These are phyloP conservation scores for Lentinula sp. DNA, from an alignment of 768 basidiomycete species.

Conservation along the genomic window DNA sequence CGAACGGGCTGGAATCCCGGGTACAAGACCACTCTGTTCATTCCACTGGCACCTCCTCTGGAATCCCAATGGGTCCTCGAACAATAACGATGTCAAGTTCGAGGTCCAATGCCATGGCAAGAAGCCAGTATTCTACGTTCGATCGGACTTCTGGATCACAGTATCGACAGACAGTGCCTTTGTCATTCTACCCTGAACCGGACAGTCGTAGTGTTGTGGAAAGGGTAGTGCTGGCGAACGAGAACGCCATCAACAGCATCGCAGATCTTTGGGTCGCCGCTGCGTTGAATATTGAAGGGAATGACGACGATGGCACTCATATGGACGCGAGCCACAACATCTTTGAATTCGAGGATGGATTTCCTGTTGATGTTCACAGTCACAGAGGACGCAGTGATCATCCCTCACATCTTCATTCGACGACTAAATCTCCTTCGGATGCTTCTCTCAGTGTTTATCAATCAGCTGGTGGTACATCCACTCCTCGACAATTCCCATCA, in stretches of 20 bases:
- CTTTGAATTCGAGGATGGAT: neutral
- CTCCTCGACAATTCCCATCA: neutral
- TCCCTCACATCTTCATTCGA: neutral
- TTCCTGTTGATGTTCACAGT: neutral
- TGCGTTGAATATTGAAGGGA: slow-evolving; percentile 91
- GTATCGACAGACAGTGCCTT: neutral
- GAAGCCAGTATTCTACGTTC: neutral
- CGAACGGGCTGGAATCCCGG: neutral
- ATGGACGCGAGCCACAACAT: neutral
- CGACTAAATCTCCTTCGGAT: neutral
- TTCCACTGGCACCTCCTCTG: neutral
- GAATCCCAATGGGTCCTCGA: slow-evolving; percentile 1
- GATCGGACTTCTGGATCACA: neutral
- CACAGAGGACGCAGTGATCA: neutral
- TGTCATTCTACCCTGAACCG: neutral
- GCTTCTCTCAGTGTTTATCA: neutral
- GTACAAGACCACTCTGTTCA: neutral
- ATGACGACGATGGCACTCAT: slow-evolving; percentile 16
- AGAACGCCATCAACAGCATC: slow-evolving; percentile 89
- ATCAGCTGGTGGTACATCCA: neutral
- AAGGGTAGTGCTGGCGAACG: slow-evolving; percentile 88
- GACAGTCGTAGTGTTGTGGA: slow-evolving; percentile 65
- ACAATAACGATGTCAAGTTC: neutral
- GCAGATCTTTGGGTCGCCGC: slow-evolving; percentile 97
- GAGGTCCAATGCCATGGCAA: neutral